These are phyloP conservation scores for Decorospora gaudefroyi DNA, from an alignment of 2,329 filamentous ascomycete genomes.

Conservation along the genomic window DNA sequence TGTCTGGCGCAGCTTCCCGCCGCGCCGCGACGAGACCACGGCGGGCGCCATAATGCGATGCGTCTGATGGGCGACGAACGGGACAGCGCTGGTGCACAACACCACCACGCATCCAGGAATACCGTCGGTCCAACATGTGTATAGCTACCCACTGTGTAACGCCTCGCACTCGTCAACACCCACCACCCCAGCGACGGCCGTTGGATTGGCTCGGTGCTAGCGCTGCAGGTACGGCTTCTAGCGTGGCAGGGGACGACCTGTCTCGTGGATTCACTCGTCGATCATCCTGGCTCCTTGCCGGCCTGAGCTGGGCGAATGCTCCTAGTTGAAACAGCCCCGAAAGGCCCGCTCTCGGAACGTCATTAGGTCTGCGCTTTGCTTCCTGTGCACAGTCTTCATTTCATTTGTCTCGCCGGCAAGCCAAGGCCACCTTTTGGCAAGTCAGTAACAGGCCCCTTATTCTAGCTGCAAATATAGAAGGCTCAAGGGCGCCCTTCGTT, in stretches of 20 bases:
- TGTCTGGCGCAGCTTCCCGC: slow-evolving; percentile 1
- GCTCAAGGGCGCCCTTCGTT: slow-evolving; percentile 32
- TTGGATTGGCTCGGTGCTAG: slow-evolving; percentile 24
- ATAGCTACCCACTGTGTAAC: no score
- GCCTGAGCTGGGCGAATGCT: slow-evolving; percentile 35
- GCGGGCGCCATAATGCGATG: no score
- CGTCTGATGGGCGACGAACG: neutral
- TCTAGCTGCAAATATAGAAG: slow-evolving; percentile 39
- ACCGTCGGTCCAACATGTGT: no score
- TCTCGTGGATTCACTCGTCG: slow-evolving; percentile 35
- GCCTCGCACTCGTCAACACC: neutral
- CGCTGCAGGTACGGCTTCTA: slow-evolving; percentile 31
- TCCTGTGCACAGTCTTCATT: slow-evolving; percentile 45
- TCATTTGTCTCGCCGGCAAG: slow-evolving; percentile 47
- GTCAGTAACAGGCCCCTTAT: slow-evolving; percentile 39
- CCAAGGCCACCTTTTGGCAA: slow-evolving; percentile 40
- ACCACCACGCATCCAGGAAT: neutral
- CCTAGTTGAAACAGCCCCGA: slow-evolving; percentile 47
- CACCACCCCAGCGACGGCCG: slow-evolving; percentile 25
- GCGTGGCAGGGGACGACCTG: slow-evolving; percentile 27
- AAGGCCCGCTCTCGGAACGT: slow-evolving; percentile 47
- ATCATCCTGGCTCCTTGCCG: slow-evolving; percentile 38
- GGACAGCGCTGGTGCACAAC: neutral
- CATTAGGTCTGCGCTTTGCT: slow-evolving; percentile 47
- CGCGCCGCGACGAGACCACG: neutral